Conservation (phyloP, 306 rosid species). For the Pyrus betulifolia region DNA sequence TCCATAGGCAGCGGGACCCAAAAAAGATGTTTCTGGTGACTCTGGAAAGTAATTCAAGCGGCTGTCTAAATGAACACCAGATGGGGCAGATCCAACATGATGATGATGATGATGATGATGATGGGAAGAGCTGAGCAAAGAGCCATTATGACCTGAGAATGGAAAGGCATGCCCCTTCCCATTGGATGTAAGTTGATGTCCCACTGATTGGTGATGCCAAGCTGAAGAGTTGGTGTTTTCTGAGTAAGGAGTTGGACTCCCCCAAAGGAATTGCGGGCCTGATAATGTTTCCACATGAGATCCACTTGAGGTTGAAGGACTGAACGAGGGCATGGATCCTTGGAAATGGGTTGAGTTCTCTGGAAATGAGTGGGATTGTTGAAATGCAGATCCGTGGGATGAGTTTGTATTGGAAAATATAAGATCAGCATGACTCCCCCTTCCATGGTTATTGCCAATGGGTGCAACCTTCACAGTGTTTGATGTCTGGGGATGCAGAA, state of each 20-base stretch:
- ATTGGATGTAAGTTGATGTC: conserved; percentile 53
- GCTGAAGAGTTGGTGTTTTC: conserved; percentile 51
- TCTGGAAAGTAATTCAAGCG: conserved; percentile 59
- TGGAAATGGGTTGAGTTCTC: conserved; percentile 53
- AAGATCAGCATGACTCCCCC: conserved; percentile 42
- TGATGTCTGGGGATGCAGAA: conserved; percentile 61
- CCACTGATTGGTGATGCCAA: conserved; percentile 55
- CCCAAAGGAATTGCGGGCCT: conserved; percentile 96
- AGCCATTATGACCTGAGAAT: conserved; percentile 33
- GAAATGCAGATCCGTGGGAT: conserved; percentile 50
- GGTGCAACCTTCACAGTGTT: conserved; percentile 65
- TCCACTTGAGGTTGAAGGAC: conserved; percentile 50
- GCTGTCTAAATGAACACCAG: conserved; percentile 68
- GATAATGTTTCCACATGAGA: conserved; percentile 70
- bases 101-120: conserved; percentile 49
- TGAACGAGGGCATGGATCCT: conserved; percentile 46
- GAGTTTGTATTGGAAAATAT: conserved; percentile 40
- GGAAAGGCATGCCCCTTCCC: conserved; percentile 57
- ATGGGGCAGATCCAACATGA: conserved; percentile 90
- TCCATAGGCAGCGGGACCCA: conserved; percentile 43
- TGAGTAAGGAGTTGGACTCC: conserved; percentile 63
- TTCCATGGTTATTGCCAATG: conserved; percentile 66
- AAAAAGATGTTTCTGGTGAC: conserved; percentile 66
- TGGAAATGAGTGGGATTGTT: conserved; percentile 58
- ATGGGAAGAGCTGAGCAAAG: conserved; percentile 53